Conservation (phyloP, 371 early-diverging fungal species). For the Rhizopus microsporus region DNA sequence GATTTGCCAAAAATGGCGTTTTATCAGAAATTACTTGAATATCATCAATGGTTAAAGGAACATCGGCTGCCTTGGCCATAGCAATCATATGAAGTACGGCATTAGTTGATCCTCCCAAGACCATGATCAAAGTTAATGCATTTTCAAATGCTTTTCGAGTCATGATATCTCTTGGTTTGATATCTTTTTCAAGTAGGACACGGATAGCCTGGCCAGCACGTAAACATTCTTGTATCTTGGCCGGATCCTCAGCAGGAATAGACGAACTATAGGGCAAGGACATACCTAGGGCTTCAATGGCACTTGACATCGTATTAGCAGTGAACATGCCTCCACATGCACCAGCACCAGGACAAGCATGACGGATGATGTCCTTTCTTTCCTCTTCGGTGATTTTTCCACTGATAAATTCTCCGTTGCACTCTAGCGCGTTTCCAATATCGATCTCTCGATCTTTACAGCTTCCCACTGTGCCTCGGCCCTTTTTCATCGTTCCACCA, state of each 20-base stretch:
- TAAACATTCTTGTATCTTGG: conserved; percentile 87
- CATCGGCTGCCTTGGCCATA: conserved; percentile 81
- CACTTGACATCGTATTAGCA: conserved; percentile 96
- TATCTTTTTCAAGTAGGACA: conserved; percentile 82
- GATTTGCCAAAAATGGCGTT: conserved; percentile 89
- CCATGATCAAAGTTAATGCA: conserved; percentile 89
- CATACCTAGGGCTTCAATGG: conserved; percentile 97
- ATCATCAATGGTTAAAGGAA: conserved; percentile 86
- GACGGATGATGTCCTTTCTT: conserved; percentile 77
- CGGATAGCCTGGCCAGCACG: conserved; percentile 84
- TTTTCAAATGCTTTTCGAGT: conserved; percentile 93
- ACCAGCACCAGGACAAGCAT: conserved; percentile 94
- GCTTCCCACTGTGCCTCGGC: conserved; percentile 57
- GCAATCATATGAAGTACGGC: conserved; percentile 97
- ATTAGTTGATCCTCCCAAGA: conserved; percentile 96
- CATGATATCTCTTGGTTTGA: conserved; percentile 93
- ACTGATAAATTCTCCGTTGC: conserved; percentile 87
- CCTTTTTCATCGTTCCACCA: conserved; percentile 86
- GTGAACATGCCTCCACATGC: conserved; percentile 98
- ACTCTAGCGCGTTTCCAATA: conserved; percentile 92
- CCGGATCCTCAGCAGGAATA: conserved; percentile 84
- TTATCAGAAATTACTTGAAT: conserved; percentile 86
- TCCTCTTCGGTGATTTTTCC: conserved; percentile 88
- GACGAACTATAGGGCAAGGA: conserved; percentile 92
- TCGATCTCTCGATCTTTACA: conserved; percentile 70